Percentiles rank a stretch among this genome's conserved stretches.
These are phyloP conservation scores for Inonotus obliquus DNA, from an alignment of 1,284 basidiomycete genomes.

Conservation along the genomic window DNA sequence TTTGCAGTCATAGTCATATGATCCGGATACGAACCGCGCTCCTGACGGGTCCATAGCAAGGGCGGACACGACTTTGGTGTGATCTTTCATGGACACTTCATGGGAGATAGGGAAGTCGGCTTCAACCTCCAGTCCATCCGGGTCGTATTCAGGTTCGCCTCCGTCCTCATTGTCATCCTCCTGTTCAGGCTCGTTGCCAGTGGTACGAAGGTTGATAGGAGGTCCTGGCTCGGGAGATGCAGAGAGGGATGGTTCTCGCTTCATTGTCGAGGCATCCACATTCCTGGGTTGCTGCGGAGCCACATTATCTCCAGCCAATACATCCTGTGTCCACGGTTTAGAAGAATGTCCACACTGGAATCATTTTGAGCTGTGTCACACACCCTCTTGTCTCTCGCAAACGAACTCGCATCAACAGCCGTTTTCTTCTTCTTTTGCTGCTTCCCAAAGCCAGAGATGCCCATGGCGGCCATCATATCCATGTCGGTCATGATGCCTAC, in stretches of 20 bases:
- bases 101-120: constrained; percentile 79
- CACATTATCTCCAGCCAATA: background rate
- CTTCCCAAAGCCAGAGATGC: constrained; percentile 76
- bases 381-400: constrained; percentile 65
- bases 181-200: background rate
- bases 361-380: constrained; percentile 24
- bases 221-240: constrained; percentile 14
- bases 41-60: constrained; percentile 91
- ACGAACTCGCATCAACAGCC: constrained; percentile 56
- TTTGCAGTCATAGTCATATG: constrained; percentile 96
- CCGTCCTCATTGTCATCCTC: constrained; percentile 35
- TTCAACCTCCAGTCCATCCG: constrained; percentile 43
- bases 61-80: constrained; percentile 92
- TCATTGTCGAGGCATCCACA: background rate
- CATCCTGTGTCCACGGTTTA: background rate
- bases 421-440: constrained; percentile 52
- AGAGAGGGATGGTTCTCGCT: background rate
- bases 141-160: constrained; percentile 64
- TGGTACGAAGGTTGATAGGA: background rate
- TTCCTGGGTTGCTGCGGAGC: background rate
- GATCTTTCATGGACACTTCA: constrained; percentile 88
- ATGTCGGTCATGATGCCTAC: constrained; percentile 46
- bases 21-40: constrained; percentile 86
- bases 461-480: constrained; percentile 75
- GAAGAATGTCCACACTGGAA: background rate